Percentiles rank a stretch among this genome's conserved stretches.
Evolutionary conservation across 2,329 filamentous ascomycete genomes (phyloP).

Genomic region (Colletotrichum spaethianum): DNA sequence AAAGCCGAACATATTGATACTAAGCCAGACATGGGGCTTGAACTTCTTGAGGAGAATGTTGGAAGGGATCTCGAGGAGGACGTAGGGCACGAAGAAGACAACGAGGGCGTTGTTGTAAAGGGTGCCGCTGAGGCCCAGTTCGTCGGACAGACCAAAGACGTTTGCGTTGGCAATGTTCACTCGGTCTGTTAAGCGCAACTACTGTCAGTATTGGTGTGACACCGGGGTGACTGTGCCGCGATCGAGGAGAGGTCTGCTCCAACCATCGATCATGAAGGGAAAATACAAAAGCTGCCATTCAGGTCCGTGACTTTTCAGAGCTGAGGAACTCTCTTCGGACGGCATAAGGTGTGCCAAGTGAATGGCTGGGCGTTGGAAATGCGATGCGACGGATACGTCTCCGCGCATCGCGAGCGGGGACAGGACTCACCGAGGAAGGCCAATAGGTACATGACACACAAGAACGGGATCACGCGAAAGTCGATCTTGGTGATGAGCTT

Average conservation of each 20-base stretch:
- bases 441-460: slow-evolving; percentile 80
- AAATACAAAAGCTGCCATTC: not conserved
- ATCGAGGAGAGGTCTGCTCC: not conserved
- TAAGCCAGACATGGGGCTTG: slow-evolving; percentile 78
- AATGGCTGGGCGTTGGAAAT: not conserved
- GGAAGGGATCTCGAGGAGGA: slow-evolving; percentile 77
- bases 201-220: not conserved
- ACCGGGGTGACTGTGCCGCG: no score
- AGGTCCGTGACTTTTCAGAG: not conserved
- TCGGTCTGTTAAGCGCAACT: slow-evolving; percentile 59
- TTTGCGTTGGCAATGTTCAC: slow-evolving; percentile 87
- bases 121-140: slow-evolving; percentile 71
- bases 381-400: not conserved
- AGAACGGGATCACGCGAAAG: slow-evolving; percentile 77
- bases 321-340: not conserved
- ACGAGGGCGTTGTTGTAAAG: slow-evolving; percentile 83
- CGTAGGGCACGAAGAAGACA: slow-evolving; percentile 87
- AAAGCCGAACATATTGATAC: slow-evolving; percentile 87
- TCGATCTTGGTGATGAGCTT: slow-evolving; percentile 78
- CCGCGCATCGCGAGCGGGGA: not conserved
- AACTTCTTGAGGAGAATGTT: slow-evolving; percentile 54
- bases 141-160: slow-evolving; percentile 74
- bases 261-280: not conserved
- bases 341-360: no score
- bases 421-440: slow-evolving; percentile 71